Base-by-base conservation (phyloP, 2,329 filamentous ascomycete species). In the Dryadomyces quercivorus region DNA sequence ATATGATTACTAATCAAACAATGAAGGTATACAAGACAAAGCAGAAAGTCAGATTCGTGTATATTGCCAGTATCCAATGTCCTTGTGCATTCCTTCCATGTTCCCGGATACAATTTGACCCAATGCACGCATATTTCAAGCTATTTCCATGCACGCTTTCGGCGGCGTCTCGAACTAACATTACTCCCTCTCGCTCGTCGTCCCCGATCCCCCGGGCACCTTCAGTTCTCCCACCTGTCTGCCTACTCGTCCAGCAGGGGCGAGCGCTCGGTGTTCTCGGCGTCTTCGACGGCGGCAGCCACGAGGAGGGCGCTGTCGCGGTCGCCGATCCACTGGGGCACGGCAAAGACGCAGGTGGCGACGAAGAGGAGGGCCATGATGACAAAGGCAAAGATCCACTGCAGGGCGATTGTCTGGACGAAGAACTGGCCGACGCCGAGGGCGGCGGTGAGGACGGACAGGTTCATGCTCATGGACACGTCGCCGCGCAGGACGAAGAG, bases 381-480 rank as follows among this genome's bases (percentile, higher is more conserved):
- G 58, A 82, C 75, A 64, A 94, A 93, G 38, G 89, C 86, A 66
- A 95, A 95, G 69, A 94, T 92, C 89, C 89, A 95, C 71, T 95
- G 90, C 59, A 95, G 75, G 7, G 88, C 86, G 60, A 94, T 75
- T 56, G 84, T 69, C 66, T 89, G 82, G 63, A 78, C 76, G 51
- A 82, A 72, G 70, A 94, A 83, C 67, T 95, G 90, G 15, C 81
- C 78, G 16, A 93, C 81, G 13, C 87, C 88, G 45, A 94, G 81
- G 18, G 88, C 81, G 5, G 88, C 82, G 1, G 81, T 72, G 49
- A 94, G 72, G 47, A 90, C 76, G 61, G 82, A 86, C 62, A 95
- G 75, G 53, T 81, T 82, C 66, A 93, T 88, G 2, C 90, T 88
- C 65, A 94, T 85, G 22, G 86, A 85, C 67, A 84, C 84, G 62